A percentile compares a stretch with the other conserved stretches of the same genome.
These are phyloP conservation scores for Aureobasidium sp. DNA, from an alignment of 2,329 filamentous ascomycete genomes.

Conservation along the genomic window DNA sequence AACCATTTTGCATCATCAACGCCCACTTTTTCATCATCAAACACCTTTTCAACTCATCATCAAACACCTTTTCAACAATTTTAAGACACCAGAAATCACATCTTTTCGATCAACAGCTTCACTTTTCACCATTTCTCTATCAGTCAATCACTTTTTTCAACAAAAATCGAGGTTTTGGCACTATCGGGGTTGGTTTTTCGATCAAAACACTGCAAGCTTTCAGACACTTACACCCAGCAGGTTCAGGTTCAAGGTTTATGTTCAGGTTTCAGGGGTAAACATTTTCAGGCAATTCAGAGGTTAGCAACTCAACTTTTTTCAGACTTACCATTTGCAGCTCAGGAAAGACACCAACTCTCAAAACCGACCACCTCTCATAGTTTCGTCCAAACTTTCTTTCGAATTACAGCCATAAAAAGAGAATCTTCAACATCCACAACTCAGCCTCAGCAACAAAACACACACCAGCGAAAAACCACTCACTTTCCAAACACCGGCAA, in stretches of 20 bases:
- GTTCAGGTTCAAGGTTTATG: background rate
- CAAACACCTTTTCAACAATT: background rate
- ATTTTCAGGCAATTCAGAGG: background rate
- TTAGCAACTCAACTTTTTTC: background rate
- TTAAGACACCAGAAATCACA: background rate
- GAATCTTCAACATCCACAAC: constrained; percentile 6
- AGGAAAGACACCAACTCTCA: background rate
- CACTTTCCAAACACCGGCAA: background rate
- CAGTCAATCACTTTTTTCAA: background rate
- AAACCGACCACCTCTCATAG: background rate
- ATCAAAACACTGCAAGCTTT: background rate
- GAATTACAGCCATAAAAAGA: constrained; percentile 10
- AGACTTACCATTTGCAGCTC: background rate
- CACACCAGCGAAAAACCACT: constrained; percentile 5
- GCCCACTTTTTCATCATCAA: background rate
- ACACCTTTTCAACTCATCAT: background rate
- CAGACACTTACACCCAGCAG: background rate
- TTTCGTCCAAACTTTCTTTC: background rate
- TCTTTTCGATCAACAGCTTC: background rate
- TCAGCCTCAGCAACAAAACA: background rate
- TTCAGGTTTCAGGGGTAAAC: background rate
- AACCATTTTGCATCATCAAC: background rate
- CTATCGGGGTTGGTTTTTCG: constrained; percentile 1
- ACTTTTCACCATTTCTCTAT: background rate
- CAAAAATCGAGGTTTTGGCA: constrained; percentile 3